These are phyloP conservation scores for Arachis stenosperma DNA, from an alignment of 306 rosid genomes.

Conservation along the genomic window DNA sequence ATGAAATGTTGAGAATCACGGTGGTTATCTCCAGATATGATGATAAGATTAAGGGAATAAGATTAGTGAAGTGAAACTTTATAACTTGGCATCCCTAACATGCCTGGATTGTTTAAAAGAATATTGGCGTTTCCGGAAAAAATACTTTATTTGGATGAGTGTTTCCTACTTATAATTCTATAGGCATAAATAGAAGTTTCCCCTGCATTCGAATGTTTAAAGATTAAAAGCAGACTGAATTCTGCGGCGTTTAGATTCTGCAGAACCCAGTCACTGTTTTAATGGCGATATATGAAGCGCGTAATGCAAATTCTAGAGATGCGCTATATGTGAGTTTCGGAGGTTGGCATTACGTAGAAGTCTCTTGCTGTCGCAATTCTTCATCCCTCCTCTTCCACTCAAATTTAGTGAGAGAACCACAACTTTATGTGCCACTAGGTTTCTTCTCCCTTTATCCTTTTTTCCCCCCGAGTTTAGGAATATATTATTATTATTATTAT, in stretches of 20 bases:
- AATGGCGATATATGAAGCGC: conserved; percentile 24
- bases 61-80: neutral
- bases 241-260: conserved; percentile 8
- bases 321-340: conserved; percentile 10
- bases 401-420: conserved; percentile 4
- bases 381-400: neutral
- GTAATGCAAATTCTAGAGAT: conserved; percentile 25
- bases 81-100: neutral
- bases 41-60: neutral
- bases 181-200: neutral
- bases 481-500: too few relatives aligned
- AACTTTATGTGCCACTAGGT: neutral
- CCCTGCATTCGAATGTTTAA: neutral
- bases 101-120: conserved; percentile 6
- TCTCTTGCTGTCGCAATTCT: conserved; percentile 19
- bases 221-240: neutral
- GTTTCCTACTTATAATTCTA: conserved; percentile 3
- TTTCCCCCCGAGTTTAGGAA: too few relatives aligned
- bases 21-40: neutral
- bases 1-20: neutral
- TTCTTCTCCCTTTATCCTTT: conserved; percentile 11
- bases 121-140: conserved; percentile 1
- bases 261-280: conserved; percentile 5
- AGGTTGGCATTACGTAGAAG: conserved; percentile 10
- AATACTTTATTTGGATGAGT: conserved; percentile 1